These are phyloP conservation scores for Trichosporon coremiiforme DNA, from an alignment of 1,284 basidiomycete species.

Conservation along the genomic window DNA sequence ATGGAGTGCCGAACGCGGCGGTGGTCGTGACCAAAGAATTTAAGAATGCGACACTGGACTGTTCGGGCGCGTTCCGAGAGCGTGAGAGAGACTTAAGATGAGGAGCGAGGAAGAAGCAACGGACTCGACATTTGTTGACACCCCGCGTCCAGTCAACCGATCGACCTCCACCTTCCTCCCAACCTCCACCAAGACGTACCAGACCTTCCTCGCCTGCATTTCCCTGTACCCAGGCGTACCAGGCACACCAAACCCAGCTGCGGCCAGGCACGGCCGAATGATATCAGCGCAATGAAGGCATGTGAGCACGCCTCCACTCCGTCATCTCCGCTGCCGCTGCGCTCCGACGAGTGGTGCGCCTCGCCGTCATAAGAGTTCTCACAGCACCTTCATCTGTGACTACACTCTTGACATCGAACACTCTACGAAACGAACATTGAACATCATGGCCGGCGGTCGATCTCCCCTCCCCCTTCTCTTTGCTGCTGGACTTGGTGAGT, in stretches of 20 bases:
- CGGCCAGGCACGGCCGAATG: background rate
- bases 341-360: background rate
- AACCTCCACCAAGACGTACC: background rate
- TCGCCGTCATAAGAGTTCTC: slow-evolving; percentile 1
- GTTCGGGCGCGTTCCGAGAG: too few species aligned
- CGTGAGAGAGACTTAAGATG: background rate
- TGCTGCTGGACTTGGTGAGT: slow-evolving; percentile 41
- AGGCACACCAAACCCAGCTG: background rate
- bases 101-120: background rate
- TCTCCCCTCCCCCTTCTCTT: slow-evolving; percentile 36
- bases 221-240: background rate
- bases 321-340: background rate
- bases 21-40: too few species aligned
- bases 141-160: background rate
- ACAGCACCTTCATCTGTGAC: too few species aligned
- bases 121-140: slow-evolving; percentile 3
- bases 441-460: slow-evolving; percentile 2
- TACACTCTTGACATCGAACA: background rate
- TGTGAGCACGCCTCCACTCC: background rate
- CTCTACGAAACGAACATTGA: slow-evolving; percentile 26
- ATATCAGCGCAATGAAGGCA: background rate
- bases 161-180: background rate
- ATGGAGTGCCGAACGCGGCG: too few species aligned
- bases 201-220: background rate
- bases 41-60: too few species aligned